Evolutionary conservation across 345 rosid species (phyloP), one percentile per base, ranked within the genome.

Genomic region (Eucalyptus viminalis): DNA sequence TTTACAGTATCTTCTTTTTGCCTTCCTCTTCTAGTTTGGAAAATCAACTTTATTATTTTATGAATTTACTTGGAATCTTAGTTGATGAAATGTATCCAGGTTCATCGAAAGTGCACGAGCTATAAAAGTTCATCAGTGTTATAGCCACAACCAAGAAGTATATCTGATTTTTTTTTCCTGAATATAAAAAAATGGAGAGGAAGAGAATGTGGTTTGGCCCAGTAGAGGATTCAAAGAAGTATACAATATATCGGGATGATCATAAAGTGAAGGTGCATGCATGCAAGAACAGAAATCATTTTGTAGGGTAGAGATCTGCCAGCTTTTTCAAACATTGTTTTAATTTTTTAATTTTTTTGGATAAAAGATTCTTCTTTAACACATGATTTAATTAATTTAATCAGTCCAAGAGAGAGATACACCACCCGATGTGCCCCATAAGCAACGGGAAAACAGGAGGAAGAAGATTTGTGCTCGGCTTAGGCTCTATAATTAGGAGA

Each of bases 281-380:
- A 50, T 51, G 19, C 43, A 87, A 88, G 89, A 89, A 90, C 89
- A 91, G 72, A 89, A 91, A 92, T 89, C 86, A 91, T 88, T 89
- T 89, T 88, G 92, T 89, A 91, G 91, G 93, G 91, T 80, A 91
- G 40, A 86, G 88, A 87, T 87, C 90, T 90, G 89, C 89, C 53
- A 58, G 62, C 62, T 34, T 87, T 34, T 34, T 40, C 17, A 21
- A 34, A 9, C 44, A 44, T 7, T 22, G 25, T 56, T 27, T 62
- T 27, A 29, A 62, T 60, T 29, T 29, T 60, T 13, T 3, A 53
- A 53, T 8, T 53, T 9, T 29, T 29, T 62, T 62, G 69, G 69
- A 62, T 62, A 62, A 12, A 62, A 27, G 17, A 62, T 62, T 62
- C 16, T 62, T 62, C 34, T 6, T 29, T 27, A 62, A 62, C 16